Percentiles rank a stretch among this genome's conserved stretches.
Conservation (phyloP, 768 basidiomycete species). For the Mycena floridula region DNA sequence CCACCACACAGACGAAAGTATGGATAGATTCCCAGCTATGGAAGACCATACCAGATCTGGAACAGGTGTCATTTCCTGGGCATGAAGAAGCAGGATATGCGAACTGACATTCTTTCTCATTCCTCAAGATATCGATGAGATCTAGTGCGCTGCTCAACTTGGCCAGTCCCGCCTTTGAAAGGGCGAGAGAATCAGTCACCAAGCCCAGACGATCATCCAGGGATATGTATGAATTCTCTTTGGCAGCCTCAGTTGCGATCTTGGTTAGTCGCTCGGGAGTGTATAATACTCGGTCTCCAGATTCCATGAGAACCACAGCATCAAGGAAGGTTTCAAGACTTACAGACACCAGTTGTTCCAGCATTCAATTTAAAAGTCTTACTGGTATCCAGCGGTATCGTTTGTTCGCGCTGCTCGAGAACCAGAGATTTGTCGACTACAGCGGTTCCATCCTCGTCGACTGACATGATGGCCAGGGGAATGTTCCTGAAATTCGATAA, state of each 20-base stretch:
- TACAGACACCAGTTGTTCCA: constrained; percentile 65
- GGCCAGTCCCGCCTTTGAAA: constrained; percentile 60
- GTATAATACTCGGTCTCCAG: constrained; percentile 59
- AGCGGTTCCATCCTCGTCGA: constrained; percentile 37
- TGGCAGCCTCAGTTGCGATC: constrained; percentile 56
- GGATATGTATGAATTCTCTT: constrained; percentile 41
- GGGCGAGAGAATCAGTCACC: constrained; percentile 55
- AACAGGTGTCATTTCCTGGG: not conserved
- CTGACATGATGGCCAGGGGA: constrained; percentile 54
- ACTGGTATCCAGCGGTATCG: constrained; percentile 46
- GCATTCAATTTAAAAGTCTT: constrained; percentile 70
- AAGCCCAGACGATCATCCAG: constrained; percentile 68
- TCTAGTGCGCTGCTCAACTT: constrained; percentile 53
- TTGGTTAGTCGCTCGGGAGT: constrained; percentile 49
- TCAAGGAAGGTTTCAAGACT: constrained; percentile 15
- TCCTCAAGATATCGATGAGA: constrained; percentile 44
- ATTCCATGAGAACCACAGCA: constrained; percentile 5
- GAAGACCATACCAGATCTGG: constrained; percentile 54
- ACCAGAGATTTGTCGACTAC: constrained; percentile 44
- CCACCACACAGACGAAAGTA: constrained; percentile 57
- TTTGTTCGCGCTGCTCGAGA: constrained; percentile 46
- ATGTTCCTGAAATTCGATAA: constrained; percentile 35
- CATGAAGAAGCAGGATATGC: not conserved
- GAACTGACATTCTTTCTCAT: constrained; percentile 52
- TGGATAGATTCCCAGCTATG: constrained; percentile 37